A percentile compares a stretch with the other conserved stretches of the same genome.
Conservation (phyloP, 768 basidiomycete genomes). For the Hysterangium stoloniferum region DNA sequence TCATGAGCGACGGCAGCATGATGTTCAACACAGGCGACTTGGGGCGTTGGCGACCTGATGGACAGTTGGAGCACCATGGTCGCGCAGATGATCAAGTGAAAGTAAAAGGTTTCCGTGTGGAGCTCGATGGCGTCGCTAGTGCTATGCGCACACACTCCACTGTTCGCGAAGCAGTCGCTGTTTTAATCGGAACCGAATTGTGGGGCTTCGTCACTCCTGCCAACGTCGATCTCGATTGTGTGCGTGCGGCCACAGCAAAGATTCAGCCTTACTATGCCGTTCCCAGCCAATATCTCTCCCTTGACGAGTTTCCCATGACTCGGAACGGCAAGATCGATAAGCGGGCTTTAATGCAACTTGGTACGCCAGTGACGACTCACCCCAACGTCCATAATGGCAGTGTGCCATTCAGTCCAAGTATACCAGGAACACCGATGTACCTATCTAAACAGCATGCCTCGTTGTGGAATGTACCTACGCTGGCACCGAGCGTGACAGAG, state of each 20-base stretch:
- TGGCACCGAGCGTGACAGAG: too few species aligned
- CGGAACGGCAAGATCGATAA: slow-evolving; percentile 18
- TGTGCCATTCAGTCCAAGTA: background rate
- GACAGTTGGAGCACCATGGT: slow-evolving; percentile 17
- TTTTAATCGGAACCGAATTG: slow-evolving; percentile 15
- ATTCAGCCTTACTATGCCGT: slow-evolving; percentile 17
- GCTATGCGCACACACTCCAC: slow-evolving; percentile 11
- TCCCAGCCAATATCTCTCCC: slow-evolving; percentile 13
- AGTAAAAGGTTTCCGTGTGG: slow-evolving; percentile 18
- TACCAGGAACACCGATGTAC: background rate
- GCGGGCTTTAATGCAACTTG: slow-evolving; percentile 1
- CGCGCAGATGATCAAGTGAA: slow-evolving; percentile 20
- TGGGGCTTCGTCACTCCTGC: slow-evolving; percentile 18
- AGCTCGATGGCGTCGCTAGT: slow-evolving; percentile 18
- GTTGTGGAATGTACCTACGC: background rate
- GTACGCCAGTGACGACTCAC: background rate
- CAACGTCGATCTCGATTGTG: background rate
- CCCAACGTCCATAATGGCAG: background rate
- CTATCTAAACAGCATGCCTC: background rate
- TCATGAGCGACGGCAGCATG: slow-evolving; percentile 10
- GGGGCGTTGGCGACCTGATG: slow-evolving; percentile 17
- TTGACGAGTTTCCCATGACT: slow-evolving; percentile 15
- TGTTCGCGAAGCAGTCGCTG: slow-evolving; percentile 13
- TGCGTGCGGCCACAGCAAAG: slow-evolving; percentile 7
- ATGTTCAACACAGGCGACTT: slow-evolving; percentile 21